These are phyloP conservation scores for Phanerochaete carnosa DNA, from an alignment of 768 basidiomycete species.

Conservation along the genomic window DNA sequence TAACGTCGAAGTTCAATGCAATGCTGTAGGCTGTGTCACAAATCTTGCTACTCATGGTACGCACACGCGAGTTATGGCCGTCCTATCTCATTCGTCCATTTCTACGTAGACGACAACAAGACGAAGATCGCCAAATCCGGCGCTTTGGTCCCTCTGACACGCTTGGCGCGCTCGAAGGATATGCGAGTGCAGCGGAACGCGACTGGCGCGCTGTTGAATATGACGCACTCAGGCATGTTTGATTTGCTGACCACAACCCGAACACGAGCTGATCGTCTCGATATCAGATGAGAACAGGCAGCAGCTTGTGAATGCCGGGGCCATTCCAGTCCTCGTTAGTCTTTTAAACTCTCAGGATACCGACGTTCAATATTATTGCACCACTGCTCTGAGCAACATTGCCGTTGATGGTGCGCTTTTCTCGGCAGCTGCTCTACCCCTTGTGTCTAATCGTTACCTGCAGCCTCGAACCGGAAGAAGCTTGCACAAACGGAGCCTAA, in stretches of 20 bases:
- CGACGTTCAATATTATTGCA: conserved; percentile 99
- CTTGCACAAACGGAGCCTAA: conserved; percentile 92
- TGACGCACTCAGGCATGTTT: conserved; percentile 93
- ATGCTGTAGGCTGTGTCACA: conserved; percentile 98
- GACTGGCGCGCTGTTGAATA: conserved; percentile 95
- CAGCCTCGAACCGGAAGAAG: conserved; percentile 88
- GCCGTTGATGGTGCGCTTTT: conserved; percentile 80
- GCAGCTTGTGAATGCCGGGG: conserved; percentile 96
- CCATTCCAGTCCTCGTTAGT: conserved; percentile 94
- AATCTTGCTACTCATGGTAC: conserved; percentile 97
- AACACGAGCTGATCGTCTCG: neutral
- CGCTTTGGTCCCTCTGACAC: conserved; percentile 94
- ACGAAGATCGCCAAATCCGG: conserved; percentile 99
- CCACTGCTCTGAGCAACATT: conserved; percentile 96
- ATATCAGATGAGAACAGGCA: conserved; percentile 91
- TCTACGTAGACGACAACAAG: conserved; percentile 89
- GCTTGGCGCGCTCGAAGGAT: conserved; percentile 95
- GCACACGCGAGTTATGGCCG: conserved; percentile 20
- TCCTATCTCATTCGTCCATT: conserved; percentile 5
- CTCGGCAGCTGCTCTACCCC: neutral
- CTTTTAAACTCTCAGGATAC: conserved; percentile 94
- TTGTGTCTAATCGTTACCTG: neutral
- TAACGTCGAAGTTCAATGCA: conserved; percentile 99
- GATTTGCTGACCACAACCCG: neutral
- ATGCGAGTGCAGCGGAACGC: conserved; percentile 99